These are phyloP conservation scores for Rhodotorula sp. DNA, from an alignment of 1,284 basidiomycete genomes.

Conservation along the genomic window DNA sequence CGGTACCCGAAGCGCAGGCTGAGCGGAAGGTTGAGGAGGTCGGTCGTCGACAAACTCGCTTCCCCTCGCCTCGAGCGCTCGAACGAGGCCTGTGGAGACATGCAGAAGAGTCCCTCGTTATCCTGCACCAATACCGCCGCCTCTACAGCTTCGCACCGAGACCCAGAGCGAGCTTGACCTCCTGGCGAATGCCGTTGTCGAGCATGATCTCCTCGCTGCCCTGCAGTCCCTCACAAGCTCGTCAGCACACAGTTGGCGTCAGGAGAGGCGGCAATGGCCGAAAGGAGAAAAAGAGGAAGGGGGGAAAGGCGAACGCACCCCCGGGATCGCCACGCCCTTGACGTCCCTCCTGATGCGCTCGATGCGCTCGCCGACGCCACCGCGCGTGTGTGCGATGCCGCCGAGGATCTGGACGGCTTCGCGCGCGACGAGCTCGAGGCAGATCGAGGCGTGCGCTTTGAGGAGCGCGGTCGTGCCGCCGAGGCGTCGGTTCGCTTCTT, in stretches of 20 bases:
- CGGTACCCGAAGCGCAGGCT: no score
- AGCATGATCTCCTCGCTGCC: slow-evolving; percentile 38
- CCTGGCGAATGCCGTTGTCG: slow-evolving; percentile 36
- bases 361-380: slow-evolving; percentile 41
- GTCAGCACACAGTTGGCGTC: no score
- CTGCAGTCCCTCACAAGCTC: no score
- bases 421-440: slow-evolving; percentile 38
- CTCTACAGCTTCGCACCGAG: slow-evolving; percentile 15
- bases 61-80: no score
- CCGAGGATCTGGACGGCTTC: slow-evolving; percentile 44
- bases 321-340: slow-evolving; percentile 29
- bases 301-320: background rate
- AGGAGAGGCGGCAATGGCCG: no score
- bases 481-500: slow-evolving; percentile 30
- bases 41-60: no score
- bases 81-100: no score
- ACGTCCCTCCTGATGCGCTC: slow-evolving; percentile 38
- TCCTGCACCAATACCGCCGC: no score
- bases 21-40: no score
- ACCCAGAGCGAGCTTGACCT: slow-evolving; percentile 19
- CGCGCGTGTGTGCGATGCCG: slow-evolving; percentile 41
- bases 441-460: slow-evolving; percentile 42
- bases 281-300: no score
- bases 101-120: no score
- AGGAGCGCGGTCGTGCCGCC: slow-evolving; percentile 45